Percentiles rank a stretch among this genome's conserved stretches.
phyloP scores from a whole-genome alignment of 2,329 filamentous ascomycete species.

The Periconia sp. region DNA sequence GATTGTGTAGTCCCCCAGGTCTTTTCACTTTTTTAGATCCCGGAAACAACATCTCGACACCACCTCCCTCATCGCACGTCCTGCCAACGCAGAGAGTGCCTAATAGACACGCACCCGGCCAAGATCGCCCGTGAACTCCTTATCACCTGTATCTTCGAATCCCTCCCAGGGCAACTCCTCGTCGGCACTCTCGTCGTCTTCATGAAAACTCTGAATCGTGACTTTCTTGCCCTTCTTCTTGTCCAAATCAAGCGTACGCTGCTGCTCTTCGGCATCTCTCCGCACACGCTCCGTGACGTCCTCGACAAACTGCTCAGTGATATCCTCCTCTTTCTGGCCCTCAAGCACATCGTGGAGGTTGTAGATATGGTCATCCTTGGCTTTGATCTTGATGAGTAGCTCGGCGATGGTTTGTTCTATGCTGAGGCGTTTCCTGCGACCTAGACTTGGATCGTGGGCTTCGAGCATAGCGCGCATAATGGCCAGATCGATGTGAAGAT shows the following conservation, averaged over 20 bases:
- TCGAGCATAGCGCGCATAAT: constrained; percentile 62
- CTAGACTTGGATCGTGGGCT: constrained; percentile 61
- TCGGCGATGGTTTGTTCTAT: constrained; percentile 64
- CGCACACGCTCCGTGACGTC: constrained; percentile 47
- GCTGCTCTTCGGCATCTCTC: constrained; percentile 40
- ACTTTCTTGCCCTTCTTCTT: constrained; percentile 38
- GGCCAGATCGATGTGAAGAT: constrained; percentile 71
- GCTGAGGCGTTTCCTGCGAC: constrained; percentile 64
- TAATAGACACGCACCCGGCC: constrained; percentile 15
- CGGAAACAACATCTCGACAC: background rate
- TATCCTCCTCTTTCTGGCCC: constrained; percentile 68
- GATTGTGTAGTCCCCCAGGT: no score
- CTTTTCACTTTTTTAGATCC: background rate
- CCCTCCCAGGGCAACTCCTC: constrained; percentile 45
- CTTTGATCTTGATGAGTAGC: constrained; percentile 65
- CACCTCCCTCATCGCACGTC: background rate
- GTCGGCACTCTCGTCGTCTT: constrained; percentile 30
- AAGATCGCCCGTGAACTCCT: constrained; percentile 12
- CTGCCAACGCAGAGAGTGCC: background rate
- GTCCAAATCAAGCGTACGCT: constrained; percentile 4
- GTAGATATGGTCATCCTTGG: constrained; percentile 79
- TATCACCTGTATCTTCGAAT: constrained; percentile 31
- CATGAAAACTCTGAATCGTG: constrained; percentile 39
- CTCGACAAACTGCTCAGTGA: constrained; percentile 44
- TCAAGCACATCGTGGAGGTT: constrained; percentile 81